Evolutionary conservation across 169 alveolate genomes (phyloP).

Genomic region (Eimeria acervulina): DNA sequence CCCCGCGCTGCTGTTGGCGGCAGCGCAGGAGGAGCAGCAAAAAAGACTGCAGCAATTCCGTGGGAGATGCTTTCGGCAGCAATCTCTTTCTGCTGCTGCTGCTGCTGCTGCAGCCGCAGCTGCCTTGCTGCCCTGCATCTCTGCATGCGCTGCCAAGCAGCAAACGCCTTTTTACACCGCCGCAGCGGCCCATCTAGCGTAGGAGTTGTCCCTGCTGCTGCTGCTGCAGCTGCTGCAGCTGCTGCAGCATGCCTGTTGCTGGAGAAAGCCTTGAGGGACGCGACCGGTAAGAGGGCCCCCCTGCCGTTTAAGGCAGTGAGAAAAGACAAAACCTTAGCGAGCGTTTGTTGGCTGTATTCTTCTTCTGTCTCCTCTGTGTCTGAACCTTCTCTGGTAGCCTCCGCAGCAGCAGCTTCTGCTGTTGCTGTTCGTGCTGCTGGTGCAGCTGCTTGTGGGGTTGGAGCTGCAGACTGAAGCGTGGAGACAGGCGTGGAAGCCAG

Average conservation of each 20-base stretch:
- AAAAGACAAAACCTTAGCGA: not conserved
- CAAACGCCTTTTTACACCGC: slow-evolving; percentile 30
- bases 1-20: slow-evolving; percentile 73
- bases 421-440: slow-evolving; percentile 35
- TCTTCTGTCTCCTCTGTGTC: slow-evolving; percentile 51
- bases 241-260: slow-evolving; percentile 12
- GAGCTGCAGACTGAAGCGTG: not conserved
- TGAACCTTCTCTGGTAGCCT: not conserved
- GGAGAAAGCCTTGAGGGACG: not conserved
- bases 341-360: slow-evolving; percentile 2
- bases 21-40: slow-evolving; percentile 64
- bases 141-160: slow-evolving; percentile 50
- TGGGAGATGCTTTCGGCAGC: slow-evolving; percentile 61
- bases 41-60: slow-evolving; percentile 59
- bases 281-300: not conserved
- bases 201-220: not conserved
- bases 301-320: slow-evolving; percentile 18
- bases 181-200: not conserved
- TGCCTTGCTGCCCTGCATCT: slow-evolving; percentile 42
- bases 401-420: slow-evolving; percentile 59
- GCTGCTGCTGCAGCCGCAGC: slow-evolving; percentile 48
- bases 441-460: slow-evolving; percentile 16
- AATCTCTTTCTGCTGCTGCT: slow-evolving; percentile 53
- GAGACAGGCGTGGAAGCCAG: slow-evolving; percentile 34
- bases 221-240: slow-evolving; percentile 48